Percentiles rank a stretch among this genome's conserved stretches.
Evolutionary conservation across 345 rosid genomes (phyloP).

Genomic region (Citrus sp.): DNA sequence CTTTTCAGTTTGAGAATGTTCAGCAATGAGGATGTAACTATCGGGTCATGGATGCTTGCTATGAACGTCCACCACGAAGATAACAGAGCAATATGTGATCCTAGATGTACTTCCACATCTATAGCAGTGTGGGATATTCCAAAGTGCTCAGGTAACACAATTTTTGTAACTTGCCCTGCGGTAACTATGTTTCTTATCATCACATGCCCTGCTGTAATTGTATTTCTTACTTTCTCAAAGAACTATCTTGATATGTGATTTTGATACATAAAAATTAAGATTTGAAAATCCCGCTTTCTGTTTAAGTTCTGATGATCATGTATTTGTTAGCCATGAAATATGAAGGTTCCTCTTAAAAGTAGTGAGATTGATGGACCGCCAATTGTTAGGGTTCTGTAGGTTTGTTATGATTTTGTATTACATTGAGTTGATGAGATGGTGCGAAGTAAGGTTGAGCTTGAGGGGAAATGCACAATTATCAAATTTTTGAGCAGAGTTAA

Average conservation of each 20-base stretch:
- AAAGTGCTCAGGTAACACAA: conserved; percentile 71
- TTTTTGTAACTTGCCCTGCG: not conserved
- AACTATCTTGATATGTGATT: not conserved
- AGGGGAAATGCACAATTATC: not conserved
- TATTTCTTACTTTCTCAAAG: not conserved
- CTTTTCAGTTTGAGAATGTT: conserved; percentile 76
- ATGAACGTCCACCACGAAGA: conserved; percentile 83
- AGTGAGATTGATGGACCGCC: not conserved
- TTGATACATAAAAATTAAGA: not conserved
- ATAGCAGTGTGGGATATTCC: conserved; percentile 92
- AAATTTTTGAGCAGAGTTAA: not conserved
- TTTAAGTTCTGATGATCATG: not conserved
- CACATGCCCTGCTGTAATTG: not conserved
- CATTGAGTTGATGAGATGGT: not conserved
- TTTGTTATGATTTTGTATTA: not conserved
- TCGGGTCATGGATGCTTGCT: conserved; percentile 92
- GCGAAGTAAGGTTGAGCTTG: not conserved
- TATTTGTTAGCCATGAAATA: not conserved
- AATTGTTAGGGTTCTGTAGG: not conserved
- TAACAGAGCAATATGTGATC: conserved; percentile 73
- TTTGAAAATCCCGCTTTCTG: not conserved
- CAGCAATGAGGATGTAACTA: conserved; percentile 86
- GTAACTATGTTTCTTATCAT: not conserved
- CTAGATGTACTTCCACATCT: conserved; percentile 68
- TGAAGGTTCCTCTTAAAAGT: not conserved